Evolutionary conservation across 1,284 basidiomycete genomes (phyloP), one percentile per base, ranked within the genome.

Genomic region (Coniferiporia weirii): DNA sequence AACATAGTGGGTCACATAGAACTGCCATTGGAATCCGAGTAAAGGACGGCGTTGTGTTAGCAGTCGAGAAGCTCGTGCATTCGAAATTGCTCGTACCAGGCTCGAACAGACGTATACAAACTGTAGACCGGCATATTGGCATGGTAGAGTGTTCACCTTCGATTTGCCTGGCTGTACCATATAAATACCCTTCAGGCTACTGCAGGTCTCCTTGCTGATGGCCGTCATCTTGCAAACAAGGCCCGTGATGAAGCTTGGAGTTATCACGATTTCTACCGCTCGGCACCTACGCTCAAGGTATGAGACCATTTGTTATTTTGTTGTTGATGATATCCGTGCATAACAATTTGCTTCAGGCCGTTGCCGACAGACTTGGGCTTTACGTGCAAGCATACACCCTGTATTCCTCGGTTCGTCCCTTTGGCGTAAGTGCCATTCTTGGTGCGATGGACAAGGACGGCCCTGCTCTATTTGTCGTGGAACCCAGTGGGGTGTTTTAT

Each of bases 51-150:
- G 78, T 99, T 60, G 85, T 99, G 13, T 78, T 98, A 44, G 97
- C 94, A 8, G 95, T 98, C 15, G 97, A 99, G 82, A 98, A 98
- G 73, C 84, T 98, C 54, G 84, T 98, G n/a, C 93, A 96, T 72
- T 97, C 94, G 45, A 99, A 98, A 75, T 85, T 99, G 54, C 82
- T 99, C 44, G 91, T 99, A 3, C 95, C 95, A 48, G 93, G 90
- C 54, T 86, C 89, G 51, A 99, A 99, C 78, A 81, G 89, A 66
- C 83, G 97, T 67, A 98, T 99, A 73, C 91, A 94, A 69, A 93
- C 89, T 15, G 79, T 98, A 65, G 97, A 99, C 72, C 83, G 87
- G 66, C 95, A 98, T 72, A 87, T 98, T 66, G 97, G 95, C 54
- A 75, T 98, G 70, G 94, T 94, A 68, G 32, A 3, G 19, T 2